phyloP scores from a whole-genome alignment of 129 eudicot genomes.

The Saussurea involucrata region DNA sequence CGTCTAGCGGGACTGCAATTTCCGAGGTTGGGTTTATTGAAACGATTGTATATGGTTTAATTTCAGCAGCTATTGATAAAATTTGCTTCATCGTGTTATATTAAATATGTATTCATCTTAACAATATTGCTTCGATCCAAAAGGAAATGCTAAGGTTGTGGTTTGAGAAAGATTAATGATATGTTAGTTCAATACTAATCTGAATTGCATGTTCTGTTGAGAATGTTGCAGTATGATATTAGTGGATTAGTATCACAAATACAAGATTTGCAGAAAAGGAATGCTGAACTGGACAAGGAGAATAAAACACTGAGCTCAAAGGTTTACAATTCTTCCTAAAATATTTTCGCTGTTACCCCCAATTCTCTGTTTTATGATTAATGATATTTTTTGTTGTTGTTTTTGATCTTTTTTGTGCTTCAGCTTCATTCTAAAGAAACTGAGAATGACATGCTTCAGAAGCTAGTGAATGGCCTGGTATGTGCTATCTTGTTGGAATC shows the following conservation, averaged over 20 bases:
- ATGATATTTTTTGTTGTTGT: background rate
- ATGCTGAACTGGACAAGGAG: conserved; percentile 44
- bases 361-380: background rate
- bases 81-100: background rate
- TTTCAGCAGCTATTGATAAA: background rate
- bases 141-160: background rate
- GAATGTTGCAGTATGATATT: conserved; percentile 52
- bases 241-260: conserved; percentile 64
- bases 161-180: background rate
- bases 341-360: background rate
- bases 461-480: conserved; percentile 61
- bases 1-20: conserved; percentile 48
- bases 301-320: conserved; percentile 37
- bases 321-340: conserved; percentile 26
- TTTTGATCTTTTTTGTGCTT: background rate
- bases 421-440: conserved; percentile 57
- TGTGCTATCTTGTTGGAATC: background rate
- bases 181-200: background rate
- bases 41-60: background rate
- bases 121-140: background rate
- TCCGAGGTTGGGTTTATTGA: conserved; percentile 40
- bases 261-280: conserved; percentile 54
- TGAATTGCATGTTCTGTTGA: background rate
- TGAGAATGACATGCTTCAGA: conserved; percentile 48
- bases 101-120: background rate